Evolutionary conservation across 495 filamentous ascomycete species (phyloP).

Genomic region (Penicillium macrosclerotiorum): DNA sequence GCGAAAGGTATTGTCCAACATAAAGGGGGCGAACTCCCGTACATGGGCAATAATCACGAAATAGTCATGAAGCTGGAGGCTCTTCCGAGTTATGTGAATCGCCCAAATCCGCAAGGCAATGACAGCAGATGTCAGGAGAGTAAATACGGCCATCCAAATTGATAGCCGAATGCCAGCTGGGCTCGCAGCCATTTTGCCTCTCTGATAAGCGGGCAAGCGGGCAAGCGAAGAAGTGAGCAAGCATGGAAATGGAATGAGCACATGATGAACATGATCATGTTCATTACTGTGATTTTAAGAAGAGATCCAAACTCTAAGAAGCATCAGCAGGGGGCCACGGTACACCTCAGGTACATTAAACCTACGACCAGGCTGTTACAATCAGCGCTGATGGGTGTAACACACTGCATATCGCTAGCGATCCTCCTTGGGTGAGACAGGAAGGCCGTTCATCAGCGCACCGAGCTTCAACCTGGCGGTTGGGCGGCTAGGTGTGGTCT

Average conservation of each 20-base stretch:
- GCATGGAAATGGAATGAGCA: too few relatives aligned
- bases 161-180: conserved; percentile 4
- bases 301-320: too few relatives aligned
- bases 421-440: too few relatives aligned
- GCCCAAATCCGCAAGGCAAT: conserved; percentile 6
- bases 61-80: conserved; percentile 4
- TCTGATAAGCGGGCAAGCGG: neutral
- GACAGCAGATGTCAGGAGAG: conserved; percentile 1
- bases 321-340: too few relatives aligned
- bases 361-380: neutral
- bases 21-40: neutral
- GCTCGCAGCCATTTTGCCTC: conserved; percentile 3
- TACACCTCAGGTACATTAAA: too few relatives aligned
- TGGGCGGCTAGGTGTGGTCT: too few relatives aligned
- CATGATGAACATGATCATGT: too few relatives aligned
- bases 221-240: neutral
- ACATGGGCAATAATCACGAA: conserved; percentile 6
- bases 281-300: neutral
- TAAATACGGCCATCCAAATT: conserved; percentile 11
- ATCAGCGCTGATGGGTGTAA: conserved; percentile 1
- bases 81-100: conserved; percentile 5
- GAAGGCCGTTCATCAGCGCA: too few relatives aligned
- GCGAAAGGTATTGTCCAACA: neutral
- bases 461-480: neutral
- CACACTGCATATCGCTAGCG: neutral